phyloP scores from a whole-genome alignment of 768 basidiomycete species.

The Amanita jacksonii region DNA sequence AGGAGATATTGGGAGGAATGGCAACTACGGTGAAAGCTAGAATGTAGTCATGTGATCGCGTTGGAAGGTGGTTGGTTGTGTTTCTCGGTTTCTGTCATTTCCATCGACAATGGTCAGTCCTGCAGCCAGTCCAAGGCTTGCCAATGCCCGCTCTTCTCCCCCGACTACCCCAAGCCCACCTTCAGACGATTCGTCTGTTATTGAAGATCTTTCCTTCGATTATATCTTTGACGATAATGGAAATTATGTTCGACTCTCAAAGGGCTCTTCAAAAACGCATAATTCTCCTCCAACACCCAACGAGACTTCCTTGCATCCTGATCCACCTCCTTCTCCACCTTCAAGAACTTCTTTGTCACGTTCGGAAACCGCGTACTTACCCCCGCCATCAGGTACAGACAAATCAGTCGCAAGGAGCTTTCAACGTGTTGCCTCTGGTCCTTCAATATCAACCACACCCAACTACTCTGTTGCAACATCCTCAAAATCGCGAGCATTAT shows the following conservation, averaged over 20 bases:
- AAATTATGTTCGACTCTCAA: slow-evolving; percentile 46
- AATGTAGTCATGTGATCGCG: slow-evolving; percentile 22
- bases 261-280: slow-evolving; percentile 37
- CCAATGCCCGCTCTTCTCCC: slow-evolving; percentile 25
- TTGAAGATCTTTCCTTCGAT: slow-evolving; percentile 59
- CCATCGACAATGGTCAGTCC: slow-evolving; percentile 9
- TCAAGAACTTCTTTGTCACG: slow-evolving; percentile 48
- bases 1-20: slow-evolving; percentile 46
- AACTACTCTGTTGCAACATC: slow-evolving; percentile 24
- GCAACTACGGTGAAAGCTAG: slow-evolving; percentile 24
- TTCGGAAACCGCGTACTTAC: slow-evolving; percentile 52
- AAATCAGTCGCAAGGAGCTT: slow-evolving; percentile 41
- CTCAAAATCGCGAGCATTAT: slow-evolving; percentile 24
- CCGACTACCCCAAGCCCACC: slow-evolving; percentile 33
- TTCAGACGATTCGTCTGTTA: slow-evolving; percentile 52
- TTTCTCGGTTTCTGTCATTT: background rate
- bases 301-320: slow-evolving; percentile 29
- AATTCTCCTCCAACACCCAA: slow-evolving; percentile 37
- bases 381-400: slow-evolving; percentile 22
- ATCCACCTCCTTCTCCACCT: slow-evolving; percentile 30
- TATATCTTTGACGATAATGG: slow-evolving; percentile 49
- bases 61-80: background rate
- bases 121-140: slow-evolving; percentile 11
- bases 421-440: slow-evolving; percentile 58
- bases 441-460: slow-evolving; percentile 28